Base-by-base conservation (phyloP, 2,329 filamentous ascomycete species). In the Microsporum ferrugineum region DNA sequence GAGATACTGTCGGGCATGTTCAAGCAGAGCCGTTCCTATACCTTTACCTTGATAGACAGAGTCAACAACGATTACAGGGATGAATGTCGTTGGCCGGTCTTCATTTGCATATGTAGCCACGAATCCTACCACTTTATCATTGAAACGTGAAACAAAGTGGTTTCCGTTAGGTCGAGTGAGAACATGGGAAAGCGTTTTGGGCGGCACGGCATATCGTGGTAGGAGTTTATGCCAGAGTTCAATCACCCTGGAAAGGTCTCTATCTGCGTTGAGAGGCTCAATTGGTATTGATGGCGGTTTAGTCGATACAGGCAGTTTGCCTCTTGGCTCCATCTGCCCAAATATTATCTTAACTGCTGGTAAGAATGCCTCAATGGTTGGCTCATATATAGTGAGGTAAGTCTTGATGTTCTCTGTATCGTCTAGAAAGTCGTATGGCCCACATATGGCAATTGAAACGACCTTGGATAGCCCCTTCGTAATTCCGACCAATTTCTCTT, bases 381-480 rank as follows among this genome's bases (percentile, higher is more conserved):
- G 76, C 58, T 78, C 76, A 58, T 78, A 77, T 4, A 73, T 77
- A 4, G 74, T 66, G 38, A 78, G 70, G 57, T 78, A 78, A 17
- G 76, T 78, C 58, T 70, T 69, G 34, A 76, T 68, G 8, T 23
- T 5, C 5, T 65, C 65, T 0, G 62, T 61, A 7, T 71, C 70
- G 27, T 75, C 69, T 3, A 78, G 65, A 31, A 78, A 77, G 62
- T 78, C 77, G 60, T 77, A 78, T 1, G 76, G 76, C 63, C 71
- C 75, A 61, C 74, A 76, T 3, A 73, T 75, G 34, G 75, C 76
- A 63, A 78, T 68, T 8, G 70, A 66, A 51, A 78, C 71, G 43
- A 76, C 55, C 3, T 66, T 67, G 31, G 68, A 64, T 39, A 67
- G 68, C 5, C 64, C 65, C 23, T 70, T 66, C 23, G 77, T 66